Conservation (phyloP, 177 flowering plant genomes). For the Vitis hybrid region DNA sequence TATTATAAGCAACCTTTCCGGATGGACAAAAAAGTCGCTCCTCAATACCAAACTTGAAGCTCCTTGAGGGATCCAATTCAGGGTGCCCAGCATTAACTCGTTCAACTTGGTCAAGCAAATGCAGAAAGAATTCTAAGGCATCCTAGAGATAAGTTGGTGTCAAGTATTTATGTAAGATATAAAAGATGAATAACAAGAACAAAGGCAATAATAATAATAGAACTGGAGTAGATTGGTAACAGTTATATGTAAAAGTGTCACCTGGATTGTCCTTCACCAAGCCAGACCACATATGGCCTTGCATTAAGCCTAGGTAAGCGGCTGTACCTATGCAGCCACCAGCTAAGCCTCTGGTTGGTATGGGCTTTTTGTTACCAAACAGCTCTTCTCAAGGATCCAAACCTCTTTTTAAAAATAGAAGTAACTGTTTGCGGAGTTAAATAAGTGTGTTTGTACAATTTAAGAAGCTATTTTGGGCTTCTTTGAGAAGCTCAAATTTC, state of each 20-base stretch:
- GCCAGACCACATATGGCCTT: neutral
- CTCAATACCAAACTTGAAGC: conserved; percentile 96
- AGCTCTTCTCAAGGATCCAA: too few species aligned
- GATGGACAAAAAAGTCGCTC: conserved; percentile 82
- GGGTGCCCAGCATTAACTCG: conserved; percentile 59
- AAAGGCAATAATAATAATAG: neutral
- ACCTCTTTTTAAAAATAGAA: too few species aligned
- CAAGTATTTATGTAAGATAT: conserved; percentile 6
- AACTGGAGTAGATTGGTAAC: neutral
- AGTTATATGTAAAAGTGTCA: too few species aligned
- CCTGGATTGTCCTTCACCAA: neutral
- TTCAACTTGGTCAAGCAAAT: conserved; percentile 94
- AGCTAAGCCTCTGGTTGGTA: too few species aligned
- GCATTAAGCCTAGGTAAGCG: neutral
- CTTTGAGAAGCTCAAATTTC: too few species aligned
- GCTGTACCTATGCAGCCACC: neutral
- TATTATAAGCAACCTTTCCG: conserved; percentile 92
- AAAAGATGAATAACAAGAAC: neutral
- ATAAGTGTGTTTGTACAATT: too few species aligned
- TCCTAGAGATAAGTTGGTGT: conserved; percentile 50
- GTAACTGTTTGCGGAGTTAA: too few species aligned
- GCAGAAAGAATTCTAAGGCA: conserved; percentile 91
- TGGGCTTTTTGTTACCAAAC: too few species aligned
- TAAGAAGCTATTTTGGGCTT: too few species aligned
- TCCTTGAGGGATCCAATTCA: conserved; percentile 74